Percentiles rank a stretch among this genome's conserved stretches.
Conservation (phyloP, 1,284 basidiomycete species). For the Cryptococcus sp. region DNA sequence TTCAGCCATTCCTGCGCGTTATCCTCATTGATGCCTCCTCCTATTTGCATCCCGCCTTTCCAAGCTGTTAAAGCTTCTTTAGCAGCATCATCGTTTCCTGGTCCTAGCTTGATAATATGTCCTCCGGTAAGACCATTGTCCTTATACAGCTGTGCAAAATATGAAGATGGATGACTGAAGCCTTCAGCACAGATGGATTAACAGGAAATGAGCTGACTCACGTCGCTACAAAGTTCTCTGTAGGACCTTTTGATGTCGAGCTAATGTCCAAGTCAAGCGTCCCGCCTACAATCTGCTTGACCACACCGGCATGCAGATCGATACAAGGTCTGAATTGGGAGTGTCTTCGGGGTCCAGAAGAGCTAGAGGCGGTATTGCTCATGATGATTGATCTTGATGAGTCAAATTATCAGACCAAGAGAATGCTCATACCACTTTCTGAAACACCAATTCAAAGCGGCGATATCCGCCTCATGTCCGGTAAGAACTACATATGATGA, state of each 20-base stretch:
- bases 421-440: too few species aligned
- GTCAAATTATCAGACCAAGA: too few species aligned
- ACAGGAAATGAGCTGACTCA: conserved; percentile 46
- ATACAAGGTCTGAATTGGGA: conserved; percentile 87
- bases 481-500: too few species aligned
- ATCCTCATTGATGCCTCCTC: conserved; percentile 79
- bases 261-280: conserved; percentile 56
- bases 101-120: conserved; percentile 95
- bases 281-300: conserved; percentile 98
- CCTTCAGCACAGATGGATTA: neutral
- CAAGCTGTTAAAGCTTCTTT: conserved; percentile 74
- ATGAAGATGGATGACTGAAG: conserved; percentile 67
- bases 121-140: conserved; percentile 69
- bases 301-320: conserved; percentile 88
- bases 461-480: too few species aligned
- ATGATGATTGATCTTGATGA: too few species aligned
- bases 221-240: conserved; percentile 82
- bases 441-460: too few species aligned
- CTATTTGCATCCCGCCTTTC: conserved; percentile 82
- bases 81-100: conserved; percentile 79
- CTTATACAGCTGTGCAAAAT: conserved; percentile 78
- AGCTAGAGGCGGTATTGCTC: neutral
- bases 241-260: neutral
- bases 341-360: conserved; percentile 14
- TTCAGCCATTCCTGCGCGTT: conserved; percentile 85